Percentiles rank a stretch among this genome's conserved stretches.
phyloP scores from a whole-genome alignment of 1,284 basidiomycete genomes.

The Ceratobasidium sp. region DNA sequence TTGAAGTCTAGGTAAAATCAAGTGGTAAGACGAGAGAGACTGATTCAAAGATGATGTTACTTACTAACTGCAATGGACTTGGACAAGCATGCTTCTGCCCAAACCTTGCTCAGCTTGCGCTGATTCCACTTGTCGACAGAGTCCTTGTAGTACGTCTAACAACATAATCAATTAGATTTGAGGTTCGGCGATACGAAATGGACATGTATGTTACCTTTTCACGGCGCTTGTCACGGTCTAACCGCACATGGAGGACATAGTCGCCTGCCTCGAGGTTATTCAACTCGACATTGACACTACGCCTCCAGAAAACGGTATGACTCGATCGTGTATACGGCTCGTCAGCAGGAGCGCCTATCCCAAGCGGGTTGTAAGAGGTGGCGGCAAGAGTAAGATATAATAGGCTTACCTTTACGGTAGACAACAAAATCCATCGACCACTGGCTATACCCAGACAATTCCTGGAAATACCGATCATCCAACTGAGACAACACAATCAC shows the following conservation, averaged over 20 bases:
- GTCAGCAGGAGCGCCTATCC: slow-evolving; percentile 9
- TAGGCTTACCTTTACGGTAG: slow-evolving; percentile 18
- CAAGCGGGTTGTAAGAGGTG: too few relatives aligned
- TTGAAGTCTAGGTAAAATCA: slow-evolving; percentile 36
- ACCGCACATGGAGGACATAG: slow-evolving; percentile 26
- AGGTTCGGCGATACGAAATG: not conserved
- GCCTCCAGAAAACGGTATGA: slow-evolving; percentile 26
- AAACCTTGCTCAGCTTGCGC: slow-evolving; percentile 46
- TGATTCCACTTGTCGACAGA: slow-evolving; percentile 42
- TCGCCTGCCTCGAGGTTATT: slow-evolving; percentile 36
- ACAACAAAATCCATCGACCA: slow-evolving; percentile 41
- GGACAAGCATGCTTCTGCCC: slow-evolving; percentile 40
- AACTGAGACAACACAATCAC: slow-evolving; percentile 25
- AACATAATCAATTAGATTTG: not conserved
- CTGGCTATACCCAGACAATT: slow-evolving; percentile 15
- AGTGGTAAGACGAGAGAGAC: not conserved
- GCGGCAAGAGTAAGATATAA: not conserved
- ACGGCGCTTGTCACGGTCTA: slow-evolving; percentile 35
- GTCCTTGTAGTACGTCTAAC: slow-evolving; percentile 38
- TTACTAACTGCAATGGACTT: slow-evolving; percentile 47
- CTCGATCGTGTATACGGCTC: slow-evolving; percentile 27
- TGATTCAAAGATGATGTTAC: not conserved
- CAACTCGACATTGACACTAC: slow-evolving; percentile 30
- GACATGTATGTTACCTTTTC: slow-evolving; percentile 25
- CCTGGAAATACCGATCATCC: slow-evolving; percentile 17